Evolutionary conservation across 2,329 filamentous ascomycete species (phyloP), one percentile per base, ranked within the genome.

Genomic region (Epichloe baconii): DNA sequence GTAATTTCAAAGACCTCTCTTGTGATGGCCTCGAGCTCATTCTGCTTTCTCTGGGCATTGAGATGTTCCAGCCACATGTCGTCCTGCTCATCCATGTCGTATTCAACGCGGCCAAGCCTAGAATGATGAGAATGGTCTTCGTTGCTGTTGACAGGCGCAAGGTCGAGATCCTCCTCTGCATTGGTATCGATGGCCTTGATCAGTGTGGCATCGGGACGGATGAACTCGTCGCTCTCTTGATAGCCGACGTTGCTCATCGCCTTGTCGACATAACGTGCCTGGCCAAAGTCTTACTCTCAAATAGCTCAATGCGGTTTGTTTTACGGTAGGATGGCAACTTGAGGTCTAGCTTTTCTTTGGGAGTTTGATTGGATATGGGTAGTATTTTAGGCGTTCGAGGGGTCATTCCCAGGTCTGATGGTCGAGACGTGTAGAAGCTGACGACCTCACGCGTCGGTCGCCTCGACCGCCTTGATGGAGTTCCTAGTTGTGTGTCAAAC

Each of bases 11-110:
- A 96, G 48, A 96, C 82, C 55, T 95, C 90, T 19, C 90, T 87
- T 47, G 90, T 94, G 60, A 98, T 93, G 2, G 82, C 76, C 58
- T 94, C 88, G 21, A 88, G 80, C 44, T 84, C 82, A 57, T 85
- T 79, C 23, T 79, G 76, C 63, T 83, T 86, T 52, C 93, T 81
- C 60, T 86, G 82, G 12, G 73, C 70, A 61, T 98, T 98, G 64
- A 91, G 81, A 40, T 82, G 79, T 59, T 93, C 86, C 26, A 98
- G 73, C 93, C 93, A 98, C 71, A 90, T 88, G 58, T 95, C 89
- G 65, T 98, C 93, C 63, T 98, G 93, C 68, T 98, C 93, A 63
- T 98, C 93, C 93, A 98, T 98, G 66, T 98, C 93, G 65, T 98
- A 98, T 65, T 98, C 93, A 19, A 98, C 93, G 52, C 88, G 83